Evolutionary conservation across 805 yeast species (phyloP).

Genomic region (Saccharomycopsis fibuligera): DNA sequence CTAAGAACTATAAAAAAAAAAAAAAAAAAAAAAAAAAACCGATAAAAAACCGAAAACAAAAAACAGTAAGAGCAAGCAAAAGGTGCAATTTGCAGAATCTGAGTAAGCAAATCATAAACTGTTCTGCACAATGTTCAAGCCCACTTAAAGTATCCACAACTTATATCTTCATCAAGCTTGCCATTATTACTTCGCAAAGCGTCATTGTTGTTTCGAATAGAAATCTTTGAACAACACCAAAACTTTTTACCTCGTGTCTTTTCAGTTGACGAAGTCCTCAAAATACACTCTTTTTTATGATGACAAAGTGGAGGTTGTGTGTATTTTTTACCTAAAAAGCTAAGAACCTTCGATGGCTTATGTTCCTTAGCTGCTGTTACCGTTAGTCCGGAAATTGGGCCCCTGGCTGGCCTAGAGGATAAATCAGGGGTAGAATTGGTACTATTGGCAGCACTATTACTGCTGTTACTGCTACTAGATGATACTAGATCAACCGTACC

Average conservation of each 20-base stretch:
- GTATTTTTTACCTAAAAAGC: no score
- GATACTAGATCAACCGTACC: background rate
- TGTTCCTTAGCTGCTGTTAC: no score
- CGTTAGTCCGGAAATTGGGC: no score
- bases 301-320: conserved; percentile 37
- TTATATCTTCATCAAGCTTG: conserved; percentile 27
- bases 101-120: no score
- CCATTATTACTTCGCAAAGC: conserved; percentile 13
- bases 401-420: no score
- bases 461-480: background rate
- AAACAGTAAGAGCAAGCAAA: no score
- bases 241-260: conserved; percentile 44
- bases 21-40: no score
- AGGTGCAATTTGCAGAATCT: no score
- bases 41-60: no score
- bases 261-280: conserved; percentile 39
- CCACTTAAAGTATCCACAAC: conserved; percentile 55
- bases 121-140: conserved; percentile 26
- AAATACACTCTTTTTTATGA: conserved; percentile 40
- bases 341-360: no score
- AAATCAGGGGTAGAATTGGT: no score
- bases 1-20: no score
- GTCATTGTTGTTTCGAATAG: conserved; percentile 10
- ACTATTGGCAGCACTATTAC: background rate
- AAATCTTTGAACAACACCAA: conserved; percentile 43